A percentile compares a stretch with the other conserved stretches of the same genome.
These are phyloP conservation scores for Epichloe coenophiala DNA, from an alignment of 2,329 filamentous ascomycete species.

Conservation along the genomic window DNA sequence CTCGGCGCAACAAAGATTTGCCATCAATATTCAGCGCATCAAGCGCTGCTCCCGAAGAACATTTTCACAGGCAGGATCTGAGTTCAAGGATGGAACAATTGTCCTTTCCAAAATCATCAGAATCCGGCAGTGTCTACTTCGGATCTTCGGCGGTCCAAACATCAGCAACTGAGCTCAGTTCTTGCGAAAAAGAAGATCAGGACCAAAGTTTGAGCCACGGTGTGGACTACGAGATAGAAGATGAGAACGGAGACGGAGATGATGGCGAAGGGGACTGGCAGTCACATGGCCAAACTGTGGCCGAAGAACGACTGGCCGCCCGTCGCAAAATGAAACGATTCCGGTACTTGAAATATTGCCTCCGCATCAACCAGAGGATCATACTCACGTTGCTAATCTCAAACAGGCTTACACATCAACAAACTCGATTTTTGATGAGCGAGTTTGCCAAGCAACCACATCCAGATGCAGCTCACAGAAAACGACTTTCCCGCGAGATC, in stretches of 20 bases:
- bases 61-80: background rate
- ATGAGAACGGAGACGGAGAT: constrained; percentile 41
- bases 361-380: background rate
- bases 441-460: constrained; percentile 93
- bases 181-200: constrained; percentile 24
- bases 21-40: background rate
- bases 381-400: constrained; percentile 17
- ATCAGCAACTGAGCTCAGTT: constrained; percentile 19
- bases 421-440: constrained; percentile 95
- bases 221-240: constrained; percentile 38
- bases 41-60: background rate
- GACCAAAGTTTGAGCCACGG: constrained; percentile 29
- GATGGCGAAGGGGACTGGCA: constrained; percentile 16
- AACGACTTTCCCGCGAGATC: constrained; percentile 77
- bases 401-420: constrained; percentile 75
- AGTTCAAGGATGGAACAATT: background rate
- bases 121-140: background rate
- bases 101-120: background rate
- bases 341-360: constrained; percentile 35
- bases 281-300: constrained; percentile 36
- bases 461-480: constrained; percentile 80
- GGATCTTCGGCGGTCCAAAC: constrained; percentile 8
- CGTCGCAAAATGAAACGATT: constrained; percentile 67
- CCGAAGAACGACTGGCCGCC: constrained; percentile 39
- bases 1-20: background rate